Conservation (phyloP, 257 asterid species). For the Agastache rugosa region DNA sequence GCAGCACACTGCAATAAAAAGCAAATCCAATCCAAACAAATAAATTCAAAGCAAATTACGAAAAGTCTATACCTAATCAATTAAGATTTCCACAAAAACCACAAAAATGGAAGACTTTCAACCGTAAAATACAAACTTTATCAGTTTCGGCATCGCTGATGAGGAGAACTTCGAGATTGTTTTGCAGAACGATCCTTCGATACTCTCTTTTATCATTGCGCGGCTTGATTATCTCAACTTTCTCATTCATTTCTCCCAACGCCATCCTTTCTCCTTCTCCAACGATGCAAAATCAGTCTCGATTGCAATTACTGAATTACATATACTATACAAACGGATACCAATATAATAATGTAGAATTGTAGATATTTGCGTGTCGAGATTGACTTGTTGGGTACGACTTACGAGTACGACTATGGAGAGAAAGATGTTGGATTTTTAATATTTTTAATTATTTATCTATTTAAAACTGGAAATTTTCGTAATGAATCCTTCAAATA, state of each 20-base stretch:
- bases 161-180: slow-evolving; percentile 79
- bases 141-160: slow-evolving; percentile 97
- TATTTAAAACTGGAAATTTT: too few relatives aligned
- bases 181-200: slow-evolving; percentile 71
- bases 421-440: not conserved
- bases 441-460: too few relatives aligned
- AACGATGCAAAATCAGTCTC: slow-evolving; percentile 20
- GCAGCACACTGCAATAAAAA: slow-evolving; percentile 78
- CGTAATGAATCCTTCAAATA: too few relatives aligned
- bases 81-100: not conserved
- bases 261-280: slow-evolving; percentile 48
- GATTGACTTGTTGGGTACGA: slow-evolving; percentile 28
- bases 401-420: not conserved
- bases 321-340: not conserved
- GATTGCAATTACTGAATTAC: slow-evolving; percentile 9
- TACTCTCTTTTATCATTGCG: slow-evolving; percentile 79
- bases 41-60: slow-evolving; percentile 13
- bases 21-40: slow-evolving; percentile 32
- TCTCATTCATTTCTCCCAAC: slow-evolving; percentile 47
- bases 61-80: not conserved
- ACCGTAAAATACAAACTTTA: slow-evolving; percentile 52
- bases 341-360: not conserved
- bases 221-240: slow-evolving; percentile 77
- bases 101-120: not conserved
- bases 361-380: slow-evolving; percentile 3